Evolutionary conservation across 345 rosid genomes (phyloP), one percentile per base, ranked within the genome.

Genomic region (Geranium rotundifolium): DNA sequence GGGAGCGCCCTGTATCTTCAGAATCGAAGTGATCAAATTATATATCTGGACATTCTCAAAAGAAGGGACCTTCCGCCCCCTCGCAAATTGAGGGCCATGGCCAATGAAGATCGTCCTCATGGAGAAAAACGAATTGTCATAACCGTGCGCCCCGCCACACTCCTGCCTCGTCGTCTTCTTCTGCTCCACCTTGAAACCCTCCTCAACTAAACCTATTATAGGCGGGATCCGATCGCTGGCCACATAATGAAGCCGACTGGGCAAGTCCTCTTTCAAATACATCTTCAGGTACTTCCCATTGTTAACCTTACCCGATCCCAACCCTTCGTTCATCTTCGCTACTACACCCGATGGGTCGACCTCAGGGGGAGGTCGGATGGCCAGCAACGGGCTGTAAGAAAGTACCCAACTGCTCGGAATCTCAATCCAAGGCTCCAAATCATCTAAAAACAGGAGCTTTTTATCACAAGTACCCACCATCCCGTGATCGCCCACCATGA

Each of bases 381-480:
- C 86, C 5, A 92, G 84, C 82, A 89, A 69, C 0, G 95, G 97
- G 58, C 76, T 75, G 64, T 87, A 78, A 1, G 83, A 82, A 39
- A 76, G 95, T 70, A 92, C 86, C 96, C 98, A 92, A 7, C 69
- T 75, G 0, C 72, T 58, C 0, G 96, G 93, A 61, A 92, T 78
- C 49, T 76, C 63, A 54, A 89, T 75, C 90, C 90, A 87, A 56
- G 86, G 56, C n/a, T 80, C 82, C 68, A 92, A 84, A 80, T 89
- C 93, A 55, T 89, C 93, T 4, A 89, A 61, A 50, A 79, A 80
- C 13, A 92, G 72, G 58, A 92, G 34, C 75, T 87, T 92, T 59
- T 82, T 82, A 64, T 92, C 98, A 62, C 98, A 92, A 15, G 95
- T 89, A 29, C 96, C 93, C 29, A 85, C 98, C 96, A 92, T 92